Conservation (phyloP, 306 rosid genomes). For the Cercis canadensis region DNA sequence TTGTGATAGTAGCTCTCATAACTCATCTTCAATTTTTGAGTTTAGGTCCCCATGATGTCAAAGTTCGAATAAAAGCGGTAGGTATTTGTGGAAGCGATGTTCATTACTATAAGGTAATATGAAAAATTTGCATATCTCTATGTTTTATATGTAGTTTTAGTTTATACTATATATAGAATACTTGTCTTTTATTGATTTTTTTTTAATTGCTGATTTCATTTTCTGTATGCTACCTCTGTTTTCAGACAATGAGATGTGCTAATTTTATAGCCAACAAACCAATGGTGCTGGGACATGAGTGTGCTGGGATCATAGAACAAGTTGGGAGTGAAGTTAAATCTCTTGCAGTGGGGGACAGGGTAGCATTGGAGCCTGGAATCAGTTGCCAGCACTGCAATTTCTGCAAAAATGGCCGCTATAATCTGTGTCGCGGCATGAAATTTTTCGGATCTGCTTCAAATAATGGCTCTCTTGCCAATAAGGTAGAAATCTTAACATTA, state of each 20-base stretch:
- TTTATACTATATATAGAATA: neutral
- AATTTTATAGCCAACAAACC: conserved; percentile 51
- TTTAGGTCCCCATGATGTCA: conserved; percentile 52
- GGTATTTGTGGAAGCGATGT: conserved; percentile 57
- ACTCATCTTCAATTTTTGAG: neutral
- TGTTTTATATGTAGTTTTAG: neutral
- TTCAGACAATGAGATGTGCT: conserved; percentile 54
- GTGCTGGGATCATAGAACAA: conserved; percentile 57
- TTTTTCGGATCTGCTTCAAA: conserved; percentile 51
- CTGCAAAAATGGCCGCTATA: conserved; percentile 52
- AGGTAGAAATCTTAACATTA: conserved; percentile 20
- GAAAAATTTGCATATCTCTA: neutral
- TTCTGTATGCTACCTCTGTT: neutral
- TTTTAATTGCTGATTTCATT: too few relatives aligned
- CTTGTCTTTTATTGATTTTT: neutral
- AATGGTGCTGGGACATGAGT: conserved; percentile 59
- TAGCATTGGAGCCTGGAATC: conserved; percentile 57
- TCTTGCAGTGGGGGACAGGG: conserved; percentile 48
- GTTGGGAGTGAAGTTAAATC: conserved; percentile 45
- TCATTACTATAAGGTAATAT: conserved; percentile 49
- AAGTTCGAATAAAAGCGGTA: conserved; percentile 45
- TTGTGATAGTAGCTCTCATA: neutral
- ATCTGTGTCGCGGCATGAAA: conserved; percentile 54
- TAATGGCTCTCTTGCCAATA: conserved; percentile 50
- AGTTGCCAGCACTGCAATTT: conserved; percentile 45